Base-by-base conservation (phyloP, 2,329 filamentous ascomycete genomes). In the Calycina herbarum region DNA sequence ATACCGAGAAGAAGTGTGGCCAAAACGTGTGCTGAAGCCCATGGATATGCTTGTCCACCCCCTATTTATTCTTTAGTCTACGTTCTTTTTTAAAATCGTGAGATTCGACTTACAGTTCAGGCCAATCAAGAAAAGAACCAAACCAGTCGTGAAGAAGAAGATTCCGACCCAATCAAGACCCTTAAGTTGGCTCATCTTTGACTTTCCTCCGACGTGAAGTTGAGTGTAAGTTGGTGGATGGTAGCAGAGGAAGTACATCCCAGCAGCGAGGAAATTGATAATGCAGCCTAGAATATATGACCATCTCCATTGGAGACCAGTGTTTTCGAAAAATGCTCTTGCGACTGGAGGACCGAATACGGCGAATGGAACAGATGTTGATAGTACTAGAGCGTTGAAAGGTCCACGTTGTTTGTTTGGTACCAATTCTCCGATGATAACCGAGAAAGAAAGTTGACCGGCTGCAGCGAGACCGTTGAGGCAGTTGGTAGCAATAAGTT, bases 261-360 rank as follows among this genome's bases (percentile, higher is more conserved):
- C 70, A 1, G 80, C 69, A 11, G 78, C 75, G 27, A 81, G 65
- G n/a, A 74, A 76, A 42, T 76, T 77, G 64, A 81, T 74, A 62
- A 82, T 80, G 68, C 81, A 80, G 64, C 79, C 79, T 3, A 85
- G 69, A 68, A 81, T 83, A 71, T 81, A 85, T 64, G 75, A 78
- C 80, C 82, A 83, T 51, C 83, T 76, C 82, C 82, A 85, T 20
- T 76, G 73, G 3, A 77, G 71, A 3, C 68, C 72, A 0, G 82
- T 83, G 59, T 81, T 76, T 29, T 76, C 64, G 64, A 82, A 79
- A 45, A 83, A 77, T 3, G 75, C 73, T n/a, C 79, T 76, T 2
- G 82, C 82, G 63, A 84, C 81, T 56, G 82, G 73, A 20, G 81
- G 80, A 0, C 81, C 82, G 64, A 81, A 79, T 33, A 78, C 76